A percentile compares a stretch with the other conserved stretches of the same genome.
Evolutionary conservation across 768 basidiomycete genomes (phyloP).

Genomic region (Ramaria rubella): DNA sequence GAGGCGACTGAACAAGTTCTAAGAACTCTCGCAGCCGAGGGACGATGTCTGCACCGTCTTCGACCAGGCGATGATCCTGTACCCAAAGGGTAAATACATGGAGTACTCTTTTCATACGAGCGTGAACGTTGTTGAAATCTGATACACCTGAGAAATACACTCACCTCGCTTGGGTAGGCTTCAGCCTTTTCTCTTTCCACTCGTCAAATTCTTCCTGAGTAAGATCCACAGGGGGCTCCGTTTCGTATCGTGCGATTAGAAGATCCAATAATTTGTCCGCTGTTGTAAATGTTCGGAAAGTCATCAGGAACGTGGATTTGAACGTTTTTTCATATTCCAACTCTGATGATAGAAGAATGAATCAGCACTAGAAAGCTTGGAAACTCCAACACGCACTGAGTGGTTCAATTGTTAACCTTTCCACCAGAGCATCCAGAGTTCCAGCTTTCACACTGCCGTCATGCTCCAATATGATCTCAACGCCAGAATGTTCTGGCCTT

Average conservation of each 20-base stretch:
- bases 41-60: conserved; percentile 59
- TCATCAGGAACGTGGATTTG: conserved; percentile 68
- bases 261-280: conserved; percentile 62
- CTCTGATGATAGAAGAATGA: background rate
- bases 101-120: conserved; percentile 6
- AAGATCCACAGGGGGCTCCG: conserved; percentile 43
- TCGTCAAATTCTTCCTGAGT: conserved; percentile 46
- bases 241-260: conserved; percentile 57
- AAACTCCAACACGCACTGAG: conserved; percentile 40
- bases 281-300: conserved; percentile 74
- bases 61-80: conserved; percentile 51
- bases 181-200: conserved; percentile 59
- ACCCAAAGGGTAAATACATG: conserved; percentile 49
- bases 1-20: conserved; percentile 33
- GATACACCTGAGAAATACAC: conserved; percentile 8
- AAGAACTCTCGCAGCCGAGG: conserved; percentile 53
- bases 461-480: conserved; percentile 56
- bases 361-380: background rate
- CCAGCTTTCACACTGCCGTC: conserved; percentile 66
- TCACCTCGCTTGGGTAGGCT: conserved; percentile 55
- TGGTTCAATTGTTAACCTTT: conserved; percentile 57
- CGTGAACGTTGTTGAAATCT: conserved; percentile 37
- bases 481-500: conserved; percentile 43
- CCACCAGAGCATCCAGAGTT: conserved; percentile 65
- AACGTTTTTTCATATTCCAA: conserved; percentile 27